phyloP scores from a whole-genome alignment of 1,139 yeast genomes.

The Geotrichum candidum region DNA sequence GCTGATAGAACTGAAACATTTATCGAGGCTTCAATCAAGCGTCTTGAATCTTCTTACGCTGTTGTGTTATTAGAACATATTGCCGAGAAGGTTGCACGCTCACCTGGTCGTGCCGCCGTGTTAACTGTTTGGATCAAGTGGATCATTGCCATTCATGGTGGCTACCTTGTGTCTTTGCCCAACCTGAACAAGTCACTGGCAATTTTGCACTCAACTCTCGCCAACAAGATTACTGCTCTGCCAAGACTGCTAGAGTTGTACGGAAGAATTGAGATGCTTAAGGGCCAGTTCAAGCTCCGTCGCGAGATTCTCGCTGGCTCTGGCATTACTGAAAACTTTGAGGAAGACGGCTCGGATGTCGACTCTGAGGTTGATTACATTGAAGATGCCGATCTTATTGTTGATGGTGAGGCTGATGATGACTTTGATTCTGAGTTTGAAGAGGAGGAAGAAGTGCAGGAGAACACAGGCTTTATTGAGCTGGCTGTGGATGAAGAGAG shows the following conservation, averaged over 20 bases:
- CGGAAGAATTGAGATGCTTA: constrained; percentile 68
- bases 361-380: constrained; percentile 42
- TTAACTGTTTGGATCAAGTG: constrained; percentile 89
- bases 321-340: constrained; percentile 31
- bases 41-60: constrained; percentile 67
- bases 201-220: constrained; percentile 68
- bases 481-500: constrained; percentile 8
- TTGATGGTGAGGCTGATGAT: constrained; percentile 37
- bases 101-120: constrained; percentile 62
- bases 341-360: constrained; percentile 37
- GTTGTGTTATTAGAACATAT: constrained; percentile 71
- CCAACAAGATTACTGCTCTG: constrained; percentile 66
- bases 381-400: constrained; percentile 43
- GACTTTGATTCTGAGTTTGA: constrained; percentile 39
- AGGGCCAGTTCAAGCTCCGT: constrained; percentile 65
- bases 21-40: constrained; percentile 64
- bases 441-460: constrained; percentile 24
- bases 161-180: constrained; percentile 64
- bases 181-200: constrained; percentile 63
- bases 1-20: constrained; percentile 60
- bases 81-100: constrained; percentile 75
- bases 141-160: constrained; percentile 88
- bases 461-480: constrained; percentile 7
- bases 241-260: constrained; percentile 78
- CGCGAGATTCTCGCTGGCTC: constrained; percentile 43